These are phyloP conservation scores for Harrya chromipes DNA, from an alignment of 768 basidiomycete species.

Conservation along the genomic window DNA sequence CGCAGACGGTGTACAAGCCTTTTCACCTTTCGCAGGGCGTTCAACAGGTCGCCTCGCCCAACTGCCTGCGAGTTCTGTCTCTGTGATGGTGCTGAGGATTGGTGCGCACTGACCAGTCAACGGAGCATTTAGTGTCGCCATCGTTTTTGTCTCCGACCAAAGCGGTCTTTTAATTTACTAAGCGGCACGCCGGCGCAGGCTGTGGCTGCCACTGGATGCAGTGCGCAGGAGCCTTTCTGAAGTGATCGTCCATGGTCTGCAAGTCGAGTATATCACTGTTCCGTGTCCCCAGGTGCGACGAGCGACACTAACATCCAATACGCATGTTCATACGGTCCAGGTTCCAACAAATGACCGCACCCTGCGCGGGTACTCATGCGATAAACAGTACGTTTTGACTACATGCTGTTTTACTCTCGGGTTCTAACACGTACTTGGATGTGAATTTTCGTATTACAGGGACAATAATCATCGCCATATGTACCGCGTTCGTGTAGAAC, in stretches of 20 bases:
- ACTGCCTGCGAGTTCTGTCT: conserved; percentile 39
- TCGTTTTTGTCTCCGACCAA: conserved; percentile 26
- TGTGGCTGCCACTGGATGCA: conserved; percentile 15
- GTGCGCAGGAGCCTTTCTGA: conserved; percentile 21
- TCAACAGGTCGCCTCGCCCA: conserved; percentile 33
- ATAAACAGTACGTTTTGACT: conserved; percentile 2
- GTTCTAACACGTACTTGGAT: neutral
- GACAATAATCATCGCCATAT: neutral
- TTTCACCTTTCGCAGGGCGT: conserved; percentile 39
- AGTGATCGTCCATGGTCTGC: conserved; percentile 22
- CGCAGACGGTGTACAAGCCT: conserved; percentile 38
- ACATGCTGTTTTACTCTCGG: neutral
- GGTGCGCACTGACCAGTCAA: conserved; percentile 32
- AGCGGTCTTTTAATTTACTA: conserved; percentile 19
- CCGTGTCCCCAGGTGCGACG: neutral
- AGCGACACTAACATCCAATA: neutral
- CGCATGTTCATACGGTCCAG: neutral
- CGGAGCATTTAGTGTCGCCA: conserved; percentile 23
- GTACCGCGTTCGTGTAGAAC: conserved; percentile 10
- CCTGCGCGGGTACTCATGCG: neutral
- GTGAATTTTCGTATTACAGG: conserved; percentile 6
- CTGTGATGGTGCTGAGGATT: conserved; percentile 39
- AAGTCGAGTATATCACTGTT: conserved; percentile 2
- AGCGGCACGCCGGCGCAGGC: conserved; percentile 28
- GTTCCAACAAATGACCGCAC: neutral